Base-by-base conservation (phyloP, 352 stramenopile species). In the Phytopythium boreale region DNA sequence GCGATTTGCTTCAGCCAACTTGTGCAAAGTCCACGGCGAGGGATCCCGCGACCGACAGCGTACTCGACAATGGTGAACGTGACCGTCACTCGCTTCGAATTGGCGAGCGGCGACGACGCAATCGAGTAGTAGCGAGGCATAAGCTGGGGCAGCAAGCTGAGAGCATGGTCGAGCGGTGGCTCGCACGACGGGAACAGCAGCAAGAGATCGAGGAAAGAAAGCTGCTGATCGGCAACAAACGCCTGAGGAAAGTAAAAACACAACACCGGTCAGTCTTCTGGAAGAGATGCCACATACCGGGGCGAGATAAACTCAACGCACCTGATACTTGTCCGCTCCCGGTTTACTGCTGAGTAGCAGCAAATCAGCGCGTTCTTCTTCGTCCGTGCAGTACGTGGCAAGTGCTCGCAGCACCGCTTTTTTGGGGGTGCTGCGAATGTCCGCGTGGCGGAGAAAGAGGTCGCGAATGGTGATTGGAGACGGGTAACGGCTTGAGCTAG, bases 91-190 rank as follows among this genome's bases (percentile, higher is more conserved):
- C 58, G 69, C 49, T 75, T 74, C 0, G 74, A 14, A 53, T 96
- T 69, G 5, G 72, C 69, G 31, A 99, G 73, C 14, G 96, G 96
- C 50, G 93, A 98, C 7, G 92, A 98, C 39, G 91, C 90, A 37
- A 99, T 89, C 22, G 93, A 98, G 77, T 99, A 99, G 73, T 98
- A 98, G 22, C 97, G 90, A 19, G 97, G 92, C 71, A 96, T 89
- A 24, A 98, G 86, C 29, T 84, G 73, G 2, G 95, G 89, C 8
- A 98, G 64, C 36, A 96, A 68, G 52, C 80, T 89, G 37, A 98
- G 66, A 26, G 98, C 68, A 29, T 85, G 79, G 47, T 96, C 82
- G 4, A 98, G 76, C 36, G 97, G 93, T 4, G 76, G 84, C 36
- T 87, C 77, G 66, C 87, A 97, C 2, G 93, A 98, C n/a, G 92